These are phyloP conservation scores for Limnanthes douglasii DNA, from an alignment of 345 rosid species.

Conservation along the genomic window DNA sequence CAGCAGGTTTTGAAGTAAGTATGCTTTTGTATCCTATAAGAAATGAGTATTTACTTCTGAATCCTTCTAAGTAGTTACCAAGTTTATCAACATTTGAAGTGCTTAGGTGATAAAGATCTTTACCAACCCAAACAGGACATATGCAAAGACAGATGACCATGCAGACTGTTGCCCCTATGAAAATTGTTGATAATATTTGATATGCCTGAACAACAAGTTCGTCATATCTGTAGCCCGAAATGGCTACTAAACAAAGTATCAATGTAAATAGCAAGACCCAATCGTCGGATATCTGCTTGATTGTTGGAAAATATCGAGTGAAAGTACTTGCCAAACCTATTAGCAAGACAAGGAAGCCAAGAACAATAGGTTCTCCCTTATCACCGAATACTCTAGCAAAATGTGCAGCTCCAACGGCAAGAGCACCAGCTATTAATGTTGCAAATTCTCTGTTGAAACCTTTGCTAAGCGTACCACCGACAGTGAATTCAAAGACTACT, in stretches of 20 bases:
- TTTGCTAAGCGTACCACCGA: slow-evolving; percentile 33
- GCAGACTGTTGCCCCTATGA: slow-evolving; percentile 28
- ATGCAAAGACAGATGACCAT: slow-evolving; percentile 18
- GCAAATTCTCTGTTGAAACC: slow-evolving; percentile 36
- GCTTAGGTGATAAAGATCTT: slow-evolving; percentile 28
- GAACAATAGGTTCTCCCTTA: slow-evolving; percentile 27
- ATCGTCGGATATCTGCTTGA: slow-evolving; percentile 53
- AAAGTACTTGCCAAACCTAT: slow-evolving; percentile 39
- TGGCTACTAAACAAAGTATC: slow-evolving; percentile 39
- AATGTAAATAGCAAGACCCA: slow-evolving; percentile 40
- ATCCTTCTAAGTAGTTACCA: slow-evolving; percentile 28
- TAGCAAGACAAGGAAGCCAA: slow-evolving; percentile 35
- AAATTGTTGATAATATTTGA: slow-evolving; percentile 24
- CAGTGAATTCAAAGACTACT: no score
- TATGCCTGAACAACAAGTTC: slow-evolving; percentile 20
- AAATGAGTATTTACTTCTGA: slow-evolving; percentile 23
- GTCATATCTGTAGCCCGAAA: slow-evolving; percentile 27
- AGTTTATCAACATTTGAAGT: slow-evolving; percentile 25
- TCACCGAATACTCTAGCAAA: slow-evolving; percentile 26
- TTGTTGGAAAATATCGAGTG: slow-evolving; percentile 30
- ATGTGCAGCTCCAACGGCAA: slow-evolving; percentile 30
- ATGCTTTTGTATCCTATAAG: slow-evolving; percentile 25
- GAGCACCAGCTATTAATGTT: slow-evolving; percentile 30
- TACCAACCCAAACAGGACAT: slow-evolving; percentile 38
- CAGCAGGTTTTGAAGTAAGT: slow-evolving; percentile 24